phyloP scores from a whole-genome alignment of 148 eudicot species.

The Spergularia marina region DNA sequence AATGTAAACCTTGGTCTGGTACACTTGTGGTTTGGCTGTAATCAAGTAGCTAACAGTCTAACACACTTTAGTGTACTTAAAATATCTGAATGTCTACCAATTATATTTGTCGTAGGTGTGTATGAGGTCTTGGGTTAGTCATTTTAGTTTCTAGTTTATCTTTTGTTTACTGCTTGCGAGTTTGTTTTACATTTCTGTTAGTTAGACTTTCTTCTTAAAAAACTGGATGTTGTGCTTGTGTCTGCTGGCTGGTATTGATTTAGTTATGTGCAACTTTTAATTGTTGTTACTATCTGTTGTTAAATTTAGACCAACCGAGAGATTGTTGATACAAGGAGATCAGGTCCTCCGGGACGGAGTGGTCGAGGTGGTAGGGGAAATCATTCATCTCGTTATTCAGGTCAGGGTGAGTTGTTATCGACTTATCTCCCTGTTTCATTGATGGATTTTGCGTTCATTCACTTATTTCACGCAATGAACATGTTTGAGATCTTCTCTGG shows the following conservation, averaged over 20 bases:
- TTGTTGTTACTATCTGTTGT: constrained; percentile 13
- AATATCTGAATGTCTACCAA: neutral
- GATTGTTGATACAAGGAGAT: constrained; percentile 40
- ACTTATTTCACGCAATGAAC: neutral
- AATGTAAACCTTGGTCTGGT: neutral
- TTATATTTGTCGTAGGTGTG: neutral
- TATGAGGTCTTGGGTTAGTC: neutral
- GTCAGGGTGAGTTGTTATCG: constrained; percentile 34
- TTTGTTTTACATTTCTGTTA: neutral
- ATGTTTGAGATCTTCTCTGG: too few species aligned
- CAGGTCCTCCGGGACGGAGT: constrained; percentile 49
- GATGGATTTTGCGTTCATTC: neutral
- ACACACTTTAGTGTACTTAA: neutral
- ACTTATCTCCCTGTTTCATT: neutral
- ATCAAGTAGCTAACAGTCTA: neutral
- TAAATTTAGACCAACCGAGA: constrained; percentile 42
- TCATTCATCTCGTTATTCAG: constrained; percentile 35
- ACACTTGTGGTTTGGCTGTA: neutral
- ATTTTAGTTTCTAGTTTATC: neutral
- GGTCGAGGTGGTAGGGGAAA: constrained; percentile 56
- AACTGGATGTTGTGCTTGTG: neutral
- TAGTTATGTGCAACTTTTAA: neutral
- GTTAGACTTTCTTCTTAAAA: neutral
- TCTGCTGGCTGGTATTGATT: neutral
- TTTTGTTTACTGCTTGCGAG: neutral